Evolutionary conservation across 257 asterid genomes (phyloP).

Genomic region (Echites panduratus): DNA sequence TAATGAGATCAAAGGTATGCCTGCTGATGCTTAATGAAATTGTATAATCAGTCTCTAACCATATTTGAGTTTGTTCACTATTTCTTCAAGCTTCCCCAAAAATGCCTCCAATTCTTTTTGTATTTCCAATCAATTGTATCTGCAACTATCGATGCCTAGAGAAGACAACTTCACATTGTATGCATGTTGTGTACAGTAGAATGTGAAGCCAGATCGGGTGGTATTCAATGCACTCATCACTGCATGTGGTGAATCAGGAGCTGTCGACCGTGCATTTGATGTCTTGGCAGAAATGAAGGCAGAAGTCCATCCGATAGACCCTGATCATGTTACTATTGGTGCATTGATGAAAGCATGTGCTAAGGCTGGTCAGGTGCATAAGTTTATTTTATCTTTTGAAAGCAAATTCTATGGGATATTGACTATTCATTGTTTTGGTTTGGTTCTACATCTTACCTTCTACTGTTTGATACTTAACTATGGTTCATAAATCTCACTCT

Average conservation of each 20-base stretch:
- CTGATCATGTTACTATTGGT: slow-evolving; percentile 92
- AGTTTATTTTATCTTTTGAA: slow-evolving; percentile 12
- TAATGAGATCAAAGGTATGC: slow-evolving; percentile 89
- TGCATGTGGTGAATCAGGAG: slow-evolving; percentile 98
- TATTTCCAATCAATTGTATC: background rate
- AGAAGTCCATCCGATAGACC: slow-evolving; percentile 74
- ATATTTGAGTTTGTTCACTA: background rate
- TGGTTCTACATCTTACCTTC: slow-evolving; percentile 14
- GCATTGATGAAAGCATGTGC: slow-evolving; percentile 97
- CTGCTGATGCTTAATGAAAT: slow-evolving; percentile 12
- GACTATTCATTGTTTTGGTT: background rate
- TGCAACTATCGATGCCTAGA: background rate
- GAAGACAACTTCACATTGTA: slow-evolving; percentile 31
- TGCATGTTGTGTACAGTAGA: slow-evolving; percentile 58
- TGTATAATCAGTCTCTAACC: background rate
- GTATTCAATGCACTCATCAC: slow-evolving; percentile 96
- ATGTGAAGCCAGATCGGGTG: slow-evolving; percentile 96
- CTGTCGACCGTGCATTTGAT: slow-evolving; percentile 95
- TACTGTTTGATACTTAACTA: slow-evolving; percentile 12
- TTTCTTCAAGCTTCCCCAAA: slow-evolving; percentile 6
- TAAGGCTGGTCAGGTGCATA: slow-evolving; percentile 66
- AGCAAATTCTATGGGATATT: slow-evolving; percentile 1
- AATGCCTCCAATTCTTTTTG: background rate
- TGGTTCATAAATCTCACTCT: slow-evolving; percentile 19
- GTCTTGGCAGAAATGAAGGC: slow-evolving; percentile 88